These are phyloP conservation scores for Lyophyllum atratum DNA, from an alignment of 768 basidiomycete genomes.

Conservation along the genomic window DNA sequence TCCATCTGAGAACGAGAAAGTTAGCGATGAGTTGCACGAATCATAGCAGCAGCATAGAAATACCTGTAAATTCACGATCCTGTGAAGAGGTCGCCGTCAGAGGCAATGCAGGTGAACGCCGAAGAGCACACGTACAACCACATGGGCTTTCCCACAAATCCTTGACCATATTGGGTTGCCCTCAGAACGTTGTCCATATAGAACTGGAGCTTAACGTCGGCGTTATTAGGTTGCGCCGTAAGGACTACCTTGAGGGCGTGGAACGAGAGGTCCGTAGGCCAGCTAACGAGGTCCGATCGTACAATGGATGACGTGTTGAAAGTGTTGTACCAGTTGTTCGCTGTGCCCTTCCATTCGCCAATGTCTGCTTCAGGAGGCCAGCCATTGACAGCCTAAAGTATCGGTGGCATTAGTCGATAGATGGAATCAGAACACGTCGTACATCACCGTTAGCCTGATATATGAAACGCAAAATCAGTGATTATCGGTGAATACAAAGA, in stretches of 20 bases:
- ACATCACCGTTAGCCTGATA: conserved; percentile 31
- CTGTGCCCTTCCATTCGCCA: conserved; percentile 48
- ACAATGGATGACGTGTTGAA: conserved; percentile 47
- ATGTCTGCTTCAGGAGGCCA: conserved; percentile 48
- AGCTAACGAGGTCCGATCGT: conserved; percentile 37
- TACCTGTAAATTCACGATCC: conserved; percentile 46
- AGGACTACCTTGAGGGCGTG: conserved; percentile 43
- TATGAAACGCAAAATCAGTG: neutral
- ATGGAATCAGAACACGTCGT: neutral
- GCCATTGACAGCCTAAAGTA: conserved; percentile 34
- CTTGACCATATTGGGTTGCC: conserved; percentile 40
- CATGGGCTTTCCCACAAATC: conserved; percentile 41
- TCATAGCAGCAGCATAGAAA: neutral
- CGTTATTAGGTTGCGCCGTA: conserved; percentile 36
- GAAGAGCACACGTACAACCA: conserved; percentile 36
- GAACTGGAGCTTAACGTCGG: conserved; percentile 41
- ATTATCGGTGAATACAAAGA: neutral
- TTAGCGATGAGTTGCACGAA: neutral
- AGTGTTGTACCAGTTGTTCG: conserved; percentile 45
- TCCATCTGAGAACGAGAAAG: conserved; percentile 37
- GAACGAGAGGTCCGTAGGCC: conserved; percentile 46
- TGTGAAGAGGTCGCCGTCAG: conserved; percentile 11
- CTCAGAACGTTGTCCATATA: conserved; percentile 39
- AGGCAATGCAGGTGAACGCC: neutral
- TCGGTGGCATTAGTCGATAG: neutral